phyloP scores from a whole-genome alignment of 805 yeast genomes.

The Lipomyces spencermartinsiae region DNA sequence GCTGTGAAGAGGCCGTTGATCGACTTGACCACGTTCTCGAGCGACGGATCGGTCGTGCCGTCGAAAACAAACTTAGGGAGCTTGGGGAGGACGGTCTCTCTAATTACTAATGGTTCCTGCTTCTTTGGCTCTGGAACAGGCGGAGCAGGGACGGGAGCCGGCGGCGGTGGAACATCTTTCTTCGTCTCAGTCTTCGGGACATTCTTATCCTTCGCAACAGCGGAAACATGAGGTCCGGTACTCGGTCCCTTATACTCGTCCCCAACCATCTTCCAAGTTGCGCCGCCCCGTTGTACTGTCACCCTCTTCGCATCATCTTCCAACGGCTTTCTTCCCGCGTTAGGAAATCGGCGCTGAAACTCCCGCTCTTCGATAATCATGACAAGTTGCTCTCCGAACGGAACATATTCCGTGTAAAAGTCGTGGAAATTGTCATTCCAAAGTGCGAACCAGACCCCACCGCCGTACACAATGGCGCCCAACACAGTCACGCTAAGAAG shows the following conservation, averaged over 20 bases:
- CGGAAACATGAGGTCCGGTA: conserved; percentile 36
- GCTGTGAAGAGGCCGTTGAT: conserved; percentile 40
- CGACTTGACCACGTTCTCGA: conserved; percentile 39
- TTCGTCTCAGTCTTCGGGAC: conserved; percentile 20
- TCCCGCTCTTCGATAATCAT: conserved; percentile 55
- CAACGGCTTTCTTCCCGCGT: conserved; percentile 32
- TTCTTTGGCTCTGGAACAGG: conserved; percentile 12
- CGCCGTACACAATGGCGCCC: conserved; percentile 55
- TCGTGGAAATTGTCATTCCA: conserved; percentile 67
- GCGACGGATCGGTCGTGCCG: conserved; percentile 41
- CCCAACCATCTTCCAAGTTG: conserved; percentile 36
- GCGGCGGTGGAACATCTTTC: conserved; percentile 28
- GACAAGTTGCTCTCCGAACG: conserved; percentile 64
- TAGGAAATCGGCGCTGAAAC: conserved; percentile 42
- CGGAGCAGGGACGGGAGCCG: conserved; percentile 33
- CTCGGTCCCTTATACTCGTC: conserved; percentile 38
- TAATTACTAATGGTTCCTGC: conserved; percentile 19
- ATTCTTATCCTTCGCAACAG: conserved; percentile 25
- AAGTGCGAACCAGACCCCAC: conserved; percentile 64
- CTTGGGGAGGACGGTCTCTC: conserved; percentile 31
- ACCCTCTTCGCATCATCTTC: conserved; percentile 28
- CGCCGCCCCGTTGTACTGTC: conserved; percentile 38
- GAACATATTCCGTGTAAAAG: conserved; percentile 65
- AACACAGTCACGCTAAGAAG: conserved; percentile 41
- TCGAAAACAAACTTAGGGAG: conserved; percentile 37